Conservation (phyloP, 2,329 filamentous ascomycete genomes). For the Exophiala dermatitidis region DNA sequence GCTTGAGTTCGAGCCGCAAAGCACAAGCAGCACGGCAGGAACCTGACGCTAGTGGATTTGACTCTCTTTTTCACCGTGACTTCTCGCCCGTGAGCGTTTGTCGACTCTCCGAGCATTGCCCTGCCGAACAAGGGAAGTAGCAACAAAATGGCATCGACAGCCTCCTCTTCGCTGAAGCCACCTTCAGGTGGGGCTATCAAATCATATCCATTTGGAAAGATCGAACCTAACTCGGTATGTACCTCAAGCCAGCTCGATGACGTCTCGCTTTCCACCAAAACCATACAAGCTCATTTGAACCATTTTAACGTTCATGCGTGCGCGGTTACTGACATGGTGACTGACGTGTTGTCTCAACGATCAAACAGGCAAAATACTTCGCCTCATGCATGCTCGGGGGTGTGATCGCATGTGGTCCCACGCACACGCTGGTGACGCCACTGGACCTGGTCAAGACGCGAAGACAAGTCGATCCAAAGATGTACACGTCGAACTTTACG, state of each 20-base stretch:
- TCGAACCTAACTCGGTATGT: constrained; percentile 26
- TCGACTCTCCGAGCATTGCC: background rate
- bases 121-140: background rate
- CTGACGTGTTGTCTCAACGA: too few relatives aligned
- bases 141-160: constrained; percentile 1
- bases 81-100: too few relatives aligned
- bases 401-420: constrained; percentile 56
- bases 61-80: too few relatives aligned
- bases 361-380: constrained; percentile 23
- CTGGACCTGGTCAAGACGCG: constrained; percentile 87
- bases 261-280: too few relatives aligned
- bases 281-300: too few relatives aligned
- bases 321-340: too few relatives aligned
- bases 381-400: constrained; percentile 18
- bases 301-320: too few relatives aligned
- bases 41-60: too few relatives aligned
- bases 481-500: constrained; percentile 82
- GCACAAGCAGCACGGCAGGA: too few relatives aligned
- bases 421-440: constrained; percentile 77
- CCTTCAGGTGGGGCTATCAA: constrained; percentile 15
- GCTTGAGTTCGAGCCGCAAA: too few relatives aligned
- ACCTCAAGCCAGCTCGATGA: background rate
- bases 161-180: constrained; percentile 15
- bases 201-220: constrained; percentile 25
- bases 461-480: constrained; percentile 74